Base-by-base conservation (phyloP, 73 alveolate genomes). In the Vitrella brassicaformis region DNA sequence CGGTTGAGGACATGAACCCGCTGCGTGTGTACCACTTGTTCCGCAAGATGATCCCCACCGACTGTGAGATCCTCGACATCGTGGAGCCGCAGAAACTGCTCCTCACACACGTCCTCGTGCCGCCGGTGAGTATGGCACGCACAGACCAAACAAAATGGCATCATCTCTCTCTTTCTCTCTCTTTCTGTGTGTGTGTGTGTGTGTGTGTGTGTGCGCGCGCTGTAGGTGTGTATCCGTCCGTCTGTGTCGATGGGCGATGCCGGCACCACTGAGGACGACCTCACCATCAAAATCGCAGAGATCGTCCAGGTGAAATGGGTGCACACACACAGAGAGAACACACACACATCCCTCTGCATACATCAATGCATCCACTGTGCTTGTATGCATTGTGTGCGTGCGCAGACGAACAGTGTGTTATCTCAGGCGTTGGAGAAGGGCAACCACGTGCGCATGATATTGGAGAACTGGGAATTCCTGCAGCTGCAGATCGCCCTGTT, bases 211-310 rank as follows among this genome's bases (percentile, higher is more conserved):
- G n/a, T n/a, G n/a, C n/a, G n/a, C n/a, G n/a, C n/a, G n/a, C n/a
- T n/a, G n/a, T n/a, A n/a, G n/a, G 81, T 66, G 31, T 74, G 82
- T 65, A 67, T 75, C 75, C 68, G 82, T 27, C 82, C 82, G 30
- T 64, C 82, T 25, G 82, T 68, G 56, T 66, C 81, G 31, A 86
- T 87, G 87, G 84, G 89, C 31, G 74, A 71, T 67, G 82, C 85
- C 22, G 83, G 82, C 46, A 86, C 93, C 39, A 93, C 92, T 71
- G 98, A 95, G 88, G 99, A 95, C 72, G 99, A 95, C 87, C 85
- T 95, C 68, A 95, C 99, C 39, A 80, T 81, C 28, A 81, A 90
- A 78, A 74, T 92, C 27, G 81, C 82, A 10, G 93, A 87, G 45
- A 90, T 95, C 80, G 87, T 95, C 39, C 73, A 80, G 78, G 84